These are phyloP conservation scores for Rhizopus arrhizus DNA, from an alignment of 371 early-diverging fungal genomes.

Conservation along the genomic window DNA sequence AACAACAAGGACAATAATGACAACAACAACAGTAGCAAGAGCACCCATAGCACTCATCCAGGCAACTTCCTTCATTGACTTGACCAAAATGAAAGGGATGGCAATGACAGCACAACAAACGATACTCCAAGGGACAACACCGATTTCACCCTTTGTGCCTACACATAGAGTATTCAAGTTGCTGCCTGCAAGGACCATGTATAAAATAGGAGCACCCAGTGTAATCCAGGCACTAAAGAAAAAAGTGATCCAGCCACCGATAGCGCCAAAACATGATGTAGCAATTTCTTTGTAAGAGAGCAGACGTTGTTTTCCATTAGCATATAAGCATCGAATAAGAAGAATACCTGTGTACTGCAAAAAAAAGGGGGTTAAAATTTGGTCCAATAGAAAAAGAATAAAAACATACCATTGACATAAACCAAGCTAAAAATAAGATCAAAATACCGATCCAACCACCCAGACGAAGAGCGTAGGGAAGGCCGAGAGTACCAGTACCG, in stretches of 20 bases:
- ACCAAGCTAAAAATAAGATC: conserved; percentile 72
- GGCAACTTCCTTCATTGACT: conserved; percentile 62
- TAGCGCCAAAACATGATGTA: conserved; percentile 35
- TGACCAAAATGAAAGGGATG: conserved; percentile 59
- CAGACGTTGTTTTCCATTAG: conserved; percentile 37
- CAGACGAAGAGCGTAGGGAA: conserved; percentile 60
- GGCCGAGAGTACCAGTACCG: conserved; percentile 82
- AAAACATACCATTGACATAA: conserved; percentile 56
- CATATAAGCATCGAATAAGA: conserved; percentile 40
- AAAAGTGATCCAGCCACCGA: conserved; percentile 46
- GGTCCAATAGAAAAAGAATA: conserved; percentile 7
- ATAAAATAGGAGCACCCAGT: conserved; percentile 58
- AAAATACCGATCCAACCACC: conserved; percentile 77
- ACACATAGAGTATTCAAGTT: conserved; percentile 56
- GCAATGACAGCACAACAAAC: conserved; percentile 55
- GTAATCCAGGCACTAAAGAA: conserved; percentile 65
- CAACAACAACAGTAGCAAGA: conserved; percentile 47
- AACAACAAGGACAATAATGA: conserved; percentile 48
- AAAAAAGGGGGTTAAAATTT: conserved; percentile 31
- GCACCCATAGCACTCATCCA: conserved; percentile 62
- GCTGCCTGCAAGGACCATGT: conserved; percentile 56
- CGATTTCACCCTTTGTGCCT: conserved; percentile 49
- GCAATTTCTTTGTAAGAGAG: conserved; percentile 43
- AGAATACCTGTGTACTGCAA: conserved; percentile 33
- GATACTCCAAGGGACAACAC: conserved; percentile 60